A percentile compares a stretch with the other conserved stretches of the same genome.
Conservation (phyloP, 495 filamentous ascomycete genomes). For the Penicillium pancosmium region DNA sequence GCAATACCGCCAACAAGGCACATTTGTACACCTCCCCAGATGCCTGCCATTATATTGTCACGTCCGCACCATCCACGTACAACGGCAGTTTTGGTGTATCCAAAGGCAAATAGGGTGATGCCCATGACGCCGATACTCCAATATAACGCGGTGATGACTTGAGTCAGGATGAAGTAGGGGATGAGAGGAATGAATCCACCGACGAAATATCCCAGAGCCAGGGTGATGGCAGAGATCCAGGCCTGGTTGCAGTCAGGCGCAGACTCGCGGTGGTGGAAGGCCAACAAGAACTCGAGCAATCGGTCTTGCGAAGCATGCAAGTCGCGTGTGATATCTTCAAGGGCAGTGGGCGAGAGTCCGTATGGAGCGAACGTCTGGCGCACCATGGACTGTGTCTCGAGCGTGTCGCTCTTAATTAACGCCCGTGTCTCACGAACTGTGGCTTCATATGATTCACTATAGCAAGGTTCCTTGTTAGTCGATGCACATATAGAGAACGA, state of each 20-base stretch:
- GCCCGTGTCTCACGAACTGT: conserved; percentile 48
- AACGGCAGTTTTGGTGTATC: conserved; percentile 68
- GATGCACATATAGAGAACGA: neutral
- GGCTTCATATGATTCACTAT: conserved; percentile 51
- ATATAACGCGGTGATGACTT: conserved; percentile 61
- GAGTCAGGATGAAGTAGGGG: conserved; percentile 68
- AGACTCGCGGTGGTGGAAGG: conserved; percentile 57
- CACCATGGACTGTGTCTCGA: conserved; percentile 46
- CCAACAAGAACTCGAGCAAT: conserved; percentile 59
- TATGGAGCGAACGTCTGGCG: conserved; percentile 55
- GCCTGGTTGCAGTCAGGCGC: conserved; percentile 55
- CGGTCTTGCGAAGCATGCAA: conserved; percentile 48
- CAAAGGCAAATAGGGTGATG: conserved; percentile 69
- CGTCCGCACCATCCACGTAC: conserved; percentile 41
- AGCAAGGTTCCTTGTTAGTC: conserved; percentile 9
- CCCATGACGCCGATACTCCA: conserved; percentile 72
- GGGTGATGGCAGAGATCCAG: conserved; percentile 59
- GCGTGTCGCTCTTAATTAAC: conserved; percentile 41
- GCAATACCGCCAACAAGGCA: conserved; percentile 66
- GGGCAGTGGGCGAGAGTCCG: conserved; percentile 43
- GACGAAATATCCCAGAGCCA: conserved; percentile 72
- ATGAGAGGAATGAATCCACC: conserved; percentile 73
- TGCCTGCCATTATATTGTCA: conserved; percentile 44
- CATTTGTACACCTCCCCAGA: conserved; percentile 63
- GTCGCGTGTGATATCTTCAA: conserved; percentile 47